phyloP scores from a whole-genome alignment of 108 stramenopile species.

The Pinguiococcus pyrenoidosus region DNA sequence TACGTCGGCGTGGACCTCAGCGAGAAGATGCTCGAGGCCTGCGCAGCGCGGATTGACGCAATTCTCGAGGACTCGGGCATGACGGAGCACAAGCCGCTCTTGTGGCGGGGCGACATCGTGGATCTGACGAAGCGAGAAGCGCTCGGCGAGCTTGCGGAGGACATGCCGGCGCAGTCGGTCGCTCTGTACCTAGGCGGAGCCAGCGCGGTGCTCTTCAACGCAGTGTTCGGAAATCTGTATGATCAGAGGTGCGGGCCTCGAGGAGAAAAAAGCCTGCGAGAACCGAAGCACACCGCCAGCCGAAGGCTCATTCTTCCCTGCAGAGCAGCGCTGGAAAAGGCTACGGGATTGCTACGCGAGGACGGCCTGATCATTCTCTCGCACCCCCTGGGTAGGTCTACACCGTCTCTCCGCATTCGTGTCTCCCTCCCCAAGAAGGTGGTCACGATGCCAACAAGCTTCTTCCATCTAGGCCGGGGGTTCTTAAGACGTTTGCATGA shows the following conservation, averaged over 20 bases:
- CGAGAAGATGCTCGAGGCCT: too few species aligned
- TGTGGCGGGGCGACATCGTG: not conserved
- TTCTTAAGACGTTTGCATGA: too few species aligned
- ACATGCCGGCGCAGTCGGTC: too few species aligned
- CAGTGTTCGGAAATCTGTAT: not conserved
- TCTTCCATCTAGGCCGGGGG: too few species aligned
- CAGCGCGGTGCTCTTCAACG: not conserved
- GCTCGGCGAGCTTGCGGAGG: not conserved
- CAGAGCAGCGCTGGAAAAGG: not conserved
- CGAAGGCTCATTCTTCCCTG: not conserved
- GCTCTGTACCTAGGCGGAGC: too few species aligned
- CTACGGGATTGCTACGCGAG: too few species aligned
- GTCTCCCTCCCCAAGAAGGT: too few species aligned
- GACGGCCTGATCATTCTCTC: too few species aligned
- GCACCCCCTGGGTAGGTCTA: not conserved
- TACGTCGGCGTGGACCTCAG: too few species aligned
- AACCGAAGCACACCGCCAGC: not conserved
- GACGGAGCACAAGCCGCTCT: not conserved
- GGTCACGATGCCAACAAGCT: too few species aligned
- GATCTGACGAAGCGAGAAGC: not conserved
- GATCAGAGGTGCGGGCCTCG: not conserved
- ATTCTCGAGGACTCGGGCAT: not conserved
- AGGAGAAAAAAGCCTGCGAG: not conserved
- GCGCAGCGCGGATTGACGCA: too few species aligned
- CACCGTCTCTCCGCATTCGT: not conserved